A percentile compares a stretch with the other conserved stretches of the same genome.
Conservation (phyloP, 345 rosid species). For the Citrus sp. region DNA sequence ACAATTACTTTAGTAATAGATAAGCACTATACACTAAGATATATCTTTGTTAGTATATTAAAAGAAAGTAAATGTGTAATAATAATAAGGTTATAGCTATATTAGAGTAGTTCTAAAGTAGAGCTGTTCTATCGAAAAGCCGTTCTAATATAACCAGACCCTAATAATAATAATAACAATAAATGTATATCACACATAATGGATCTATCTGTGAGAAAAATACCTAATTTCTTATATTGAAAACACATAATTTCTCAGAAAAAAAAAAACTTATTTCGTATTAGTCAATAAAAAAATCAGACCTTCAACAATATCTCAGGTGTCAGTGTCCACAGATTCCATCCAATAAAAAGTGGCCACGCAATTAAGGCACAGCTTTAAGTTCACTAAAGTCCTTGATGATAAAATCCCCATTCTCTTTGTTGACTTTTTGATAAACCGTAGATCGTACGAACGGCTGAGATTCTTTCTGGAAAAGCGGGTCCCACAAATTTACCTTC, state of each 20-base stretch:
- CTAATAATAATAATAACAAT: too few relatives aligned
- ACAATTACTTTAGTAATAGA: too few relatives aligned
- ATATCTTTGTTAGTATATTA: too few relatives aligned
- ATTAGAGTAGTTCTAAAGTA: fast-evolving
- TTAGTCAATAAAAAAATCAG: too few relatives aligned
- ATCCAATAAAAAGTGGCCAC: neutral
- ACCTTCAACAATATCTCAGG: neutral
- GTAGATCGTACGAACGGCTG: neutral
- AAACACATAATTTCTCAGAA: too few relatives aligned
- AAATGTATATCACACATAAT: too few relatives aligned
- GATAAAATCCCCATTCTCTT: neutral
- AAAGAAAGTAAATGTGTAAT: too few relatives aligned
- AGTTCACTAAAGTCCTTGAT: neutral
- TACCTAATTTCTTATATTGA: too few relatives aligned
- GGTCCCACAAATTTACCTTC: neutral
- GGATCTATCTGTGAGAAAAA: too few relatives aligned
- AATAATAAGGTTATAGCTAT: fast-evolving
- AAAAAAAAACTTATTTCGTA: too few relatives aligned
- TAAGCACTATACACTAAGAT: too few relatives aligned
- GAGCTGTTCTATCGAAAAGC: fast-evolving
- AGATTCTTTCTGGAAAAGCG: neutral
- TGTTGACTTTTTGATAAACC: neutral
- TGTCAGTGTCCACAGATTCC: neutral
- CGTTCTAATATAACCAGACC: too few relatives aligned
- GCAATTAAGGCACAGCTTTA: neutral